Evolutionary conservation across 768 basidiomycete genomes (phyloP).

Genomic region (Podaxis sp.): DNA sequence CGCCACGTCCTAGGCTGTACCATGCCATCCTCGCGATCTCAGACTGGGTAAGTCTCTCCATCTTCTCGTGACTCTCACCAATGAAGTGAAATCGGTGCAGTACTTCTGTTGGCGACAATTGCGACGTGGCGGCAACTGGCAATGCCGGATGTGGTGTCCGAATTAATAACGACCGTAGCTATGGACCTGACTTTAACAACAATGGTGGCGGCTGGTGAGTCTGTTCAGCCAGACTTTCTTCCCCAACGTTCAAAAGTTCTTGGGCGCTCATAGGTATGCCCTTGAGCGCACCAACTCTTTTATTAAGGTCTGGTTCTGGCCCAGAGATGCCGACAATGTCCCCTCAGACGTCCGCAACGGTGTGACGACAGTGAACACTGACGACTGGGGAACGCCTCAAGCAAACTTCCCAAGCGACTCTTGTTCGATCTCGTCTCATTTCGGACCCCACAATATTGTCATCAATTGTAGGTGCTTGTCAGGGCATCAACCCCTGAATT

Average conservation of each 20-base stretch:
- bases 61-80: not conserved
- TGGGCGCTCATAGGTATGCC: constrained; percentile 40
- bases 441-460: constrained; percentile 55
- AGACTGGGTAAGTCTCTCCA: constrained; percentile 37
- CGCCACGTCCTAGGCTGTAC: constrained; percentile 35
- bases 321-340: constrained; percentile 37
- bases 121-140: constrained; percentile 41
- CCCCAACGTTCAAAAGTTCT: constrained; percentile 7
- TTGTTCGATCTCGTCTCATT: constrained; percentile 55
- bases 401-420: constrained; percentile 56
- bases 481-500: not conserved
- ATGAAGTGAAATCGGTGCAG: constrained; percentile 19
- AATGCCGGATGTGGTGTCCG: constrained; percentile 55
- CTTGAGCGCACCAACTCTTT: constrained; percentile 48
- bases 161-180: constrained; percentile 36
- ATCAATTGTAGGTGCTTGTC: constrained; percentile 42
- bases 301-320: constrained; percentile 69
- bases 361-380: constrained; percentile 32
- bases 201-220: constrained; percentile 59
- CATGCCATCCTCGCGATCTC: constrained; percentile 37
- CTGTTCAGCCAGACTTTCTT: not conserved
- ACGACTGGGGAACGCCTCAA: constrained; percentile 49
- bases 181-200: constrained; percentile 54
- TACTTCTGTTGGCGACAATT: constrained; percentile 37
- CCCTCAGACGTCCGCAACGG: constrained; percentile 41